Conservation (phyloP, 768 basidiomycete species). For the Roridomyces roridus region DNA sequence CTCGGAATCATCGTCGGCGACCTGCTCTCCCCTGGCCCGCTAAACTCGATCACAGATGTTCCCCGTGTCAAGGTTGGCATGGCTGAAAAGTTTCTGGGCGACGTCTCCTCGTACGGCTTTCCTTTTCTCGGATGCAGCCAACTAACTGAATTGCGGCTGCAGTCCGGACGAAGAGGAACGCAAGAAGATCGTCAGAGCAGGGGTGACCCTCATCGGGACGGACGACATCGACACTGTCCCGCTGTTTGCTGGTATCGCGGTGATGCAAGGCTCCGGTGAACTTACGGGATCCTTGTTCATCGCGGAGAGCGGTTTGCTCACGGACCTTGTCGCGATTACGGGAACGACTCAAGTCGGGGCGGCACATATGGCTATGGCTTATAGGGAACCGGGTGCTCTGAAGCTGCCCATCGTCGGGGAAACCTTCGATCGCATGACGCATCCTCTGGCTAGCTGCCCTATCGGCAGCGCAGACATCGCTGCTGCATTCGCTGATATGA, state of each 20-base stretch:
- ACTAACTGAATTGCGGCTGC: no score
- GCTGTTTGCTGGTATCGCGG: conserved; percentile 19
- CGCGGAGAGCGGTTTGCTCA: conserved; percentile 6
- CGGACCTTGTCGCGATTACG: conserved; percentile 15
- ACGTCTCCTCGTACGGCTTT: conserved; percentile 10
- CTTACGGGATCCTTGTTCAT: conserved; percentile 20
- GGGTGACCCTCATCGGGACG: conserved; percentile 21
- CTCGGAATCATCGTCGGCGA: conserved; percentile 18
- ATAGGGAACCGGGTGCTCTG: neutral
- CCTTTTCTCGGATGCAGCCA: neutral
- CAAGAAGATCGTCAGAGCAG: conserved; percentile 20
- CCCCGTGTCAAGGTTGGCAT: conserved; percentile 21
- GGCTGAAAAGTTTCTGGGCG: conserved; percentile 14
- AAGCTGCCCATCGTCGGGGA: conserved; percentile 18
- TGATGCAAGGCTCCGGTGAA: conserved; percentile 19
- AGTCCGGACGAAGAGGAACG: conserved; percentile 19
- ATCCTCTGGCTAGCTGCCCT: conserved; percentile 10
- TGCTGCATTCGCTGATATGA: conserved; percentile 8
- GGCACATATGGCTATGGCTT: neutral
- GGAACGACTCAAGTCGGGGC: conserved; percentile 19
- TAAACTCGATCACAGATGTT: conserved; percentile 22
- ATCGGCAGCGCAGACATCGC: neutral
- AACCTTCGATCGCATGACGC: conserved; percentile 24
- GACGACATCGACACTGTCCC: conserved; percentile 15
- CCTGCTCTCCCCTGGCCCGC: conserved; percentile 12